Conservation (phyloP, 78 protist genomes). For the Cavenderia fasciculata region DNA sequence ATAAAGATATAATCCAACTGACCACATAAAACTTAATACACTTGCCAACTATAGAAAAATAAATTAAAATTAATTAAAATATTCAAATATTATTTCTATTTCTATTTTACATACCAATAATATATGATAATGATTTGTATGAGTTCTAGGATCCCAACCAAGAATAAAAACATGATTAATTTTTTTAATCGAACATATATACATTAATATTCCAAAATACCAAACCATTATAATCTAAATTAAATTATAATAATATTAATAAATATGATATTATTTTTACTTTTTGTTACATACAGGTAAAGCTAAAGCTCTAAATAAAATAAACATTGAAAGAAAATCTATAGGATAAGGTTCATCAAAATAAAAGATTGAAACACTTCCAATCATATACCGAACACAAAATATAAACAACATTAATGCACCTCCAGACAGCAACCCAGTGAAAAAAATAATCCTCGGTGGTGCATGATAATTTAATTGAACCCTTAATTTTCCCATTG, state of each 20-base stretch:
- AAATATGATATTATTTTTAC: too few relatives aligned
- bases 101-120: background rate
- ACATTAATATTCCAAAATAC: slow-evolving; percentile 52
- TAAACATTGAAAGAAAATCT: slow-evolving; percentile 47
- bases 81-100: too few relatives aligned
- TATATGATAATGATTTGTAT: slow-evolving; percentile 45
- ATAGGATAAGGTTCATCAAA: slow-evolving; percentile 9
- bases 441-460: slow-evolving; percentile 7
- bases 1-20: slow-evolving; percentile 18
- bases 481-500: slow-evolving; percentile 42
- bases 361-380: slow-evolving; percentile 14
- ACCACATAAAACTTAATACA: slow-evolving; percentile 39
- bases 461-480: slow-evolving; percentile 41
- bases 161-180: slow-evolving; percentile 36
- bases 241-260: background rate
- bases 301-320: slow-evolving; percentile 25
- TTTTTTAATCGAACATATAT: slow-evolving; percentile 38
- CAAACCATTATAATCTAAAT: slow-evolving; percentile 31
- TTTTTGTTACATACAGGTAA: slow-evolving; percentile 9
- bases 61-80: too few relatives aligned
- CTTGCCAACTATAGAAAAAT: slow-evolving; percentile 40
- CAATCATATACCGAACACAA: slow-evolving; percentile 44
- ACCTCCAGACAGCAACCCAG: slow-evolving; percentile 29
- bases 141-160: slow-evolving; percentile 61
- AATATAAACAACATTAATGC: slow-evolving; percentile 20